Base-by-base conservation (phyloP, 2,329 filamentous ascomycete species). In the Exophiala viscosa region DNA sequence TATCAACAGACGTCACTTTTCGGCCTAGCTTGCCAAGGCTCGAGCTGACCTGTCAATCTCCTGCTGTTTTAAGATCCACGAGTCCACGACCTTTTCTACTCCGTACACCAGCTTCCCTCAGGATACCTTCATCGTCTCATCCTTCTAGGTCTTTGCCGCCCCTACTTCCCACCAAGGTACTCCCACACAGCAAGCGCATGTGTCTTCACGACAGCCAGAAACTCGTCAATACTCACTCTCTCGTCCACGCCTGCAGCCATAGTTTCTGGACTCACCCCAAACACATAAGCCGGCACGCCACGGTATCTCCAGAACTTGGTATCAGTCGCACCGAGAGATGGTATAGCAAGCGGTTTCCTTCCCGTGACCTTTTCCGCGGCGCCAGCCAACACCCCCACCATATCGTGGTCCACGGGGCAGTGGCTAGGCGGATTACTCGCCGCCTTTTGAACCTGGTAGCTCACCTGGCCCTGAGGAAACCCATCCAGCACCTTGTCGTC, bases 231-330 rank as follows among this genome's bases (percentile, higher is more conserved):
- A 31, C 23, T 35, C 11, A 43, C 45, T 8, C 45, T 38, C 28
- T 54, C 50, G 32, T 54, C 40, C 32, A 49, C 45, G 13, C 36
- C 35, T 2, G 36, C 32, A 4, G 48, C 34, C 45, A 45, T 68
- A 1, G 63, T 63, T 11, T 60, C 58, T n/a, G 67, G 66, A 35
- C 61, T 62, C 6, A 60, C 62, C 1, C 70, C 68, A 55, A 67
- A 70, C 1, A 69, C 63, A 58, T 71, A 74, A 2, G 68, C 69
- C 1, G 69, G 70, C 3, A 72, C 58, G 1, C 62, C 64, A 7
- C 60, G 60, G 54, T 71, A 69, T 13, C 72, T 60, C 51, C 68
- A 74, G 53, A 70, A 68, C 54, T 75, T 73, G 46, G 68, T 71
- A 44, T 73, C 69, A 1, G 71, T 74, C 1, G 69, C 70, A 9